Conservation (phyloP, 257 asterid species). For the Voacanga thouarsii region DNA sequence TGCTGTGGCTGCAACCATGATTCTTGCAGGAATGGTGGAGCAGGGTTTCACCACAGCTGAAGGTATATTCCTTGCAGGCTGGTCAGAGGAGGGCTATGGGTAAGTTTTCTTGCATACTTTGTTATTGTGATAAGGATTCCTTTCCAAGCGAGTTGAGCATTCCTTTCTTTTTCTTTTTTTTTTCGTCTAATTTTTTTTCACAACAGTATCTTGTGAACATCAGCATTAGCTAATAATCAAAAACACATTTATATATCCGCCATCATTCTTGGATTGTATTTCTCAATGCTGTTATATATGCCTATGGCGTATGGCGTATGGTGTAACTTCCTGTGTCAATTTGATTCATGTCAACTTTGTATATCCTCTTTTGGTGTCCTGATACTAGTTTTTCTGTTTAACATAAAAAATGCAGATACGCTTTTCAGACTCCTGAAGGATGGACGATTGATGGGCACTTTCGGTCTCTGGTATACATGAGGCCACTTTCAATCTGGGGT, state of each 20-base stretch:
- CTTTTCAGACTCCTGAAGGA: slow-evolving; percentile 93
- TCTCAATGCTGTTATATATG: background rate
- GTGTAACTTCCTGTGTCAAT: background rate
- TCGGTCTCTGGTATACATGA: slow-evolving; percentile 90
- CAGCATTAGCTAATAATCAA: background rate
- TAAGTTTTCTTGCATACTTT: slow-evolving; percentile 22
- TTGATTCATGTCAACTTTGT: background rate
- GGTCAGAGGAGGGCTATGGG: slow-evolving; percentile 99
- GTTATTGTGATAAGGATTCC: background rate
- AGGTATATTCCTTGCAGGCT: slow-evolving; percentile 90
- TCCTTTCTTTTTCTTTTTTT: background rate
- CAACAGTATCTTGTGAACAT: background rate
- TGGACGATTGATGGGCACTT: slow-evolving; percentile 96
- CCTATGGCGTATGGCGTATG: background rate
- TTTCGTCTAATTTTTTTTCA: background rate
- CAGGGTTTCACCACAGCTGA: slow-evolving; percentile 89
- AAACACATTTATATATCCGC: background rate
- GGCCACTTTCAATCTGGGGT: slow-evolving; percentile 96
- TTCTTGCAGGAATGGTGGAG: slow-evolving; percentile 94
- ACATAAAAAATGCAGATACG: slow-evolving; percentile 47
- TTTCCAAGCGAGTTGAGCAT: background rate
- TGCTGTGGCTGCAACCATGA: slow-evolving; percentile 90
- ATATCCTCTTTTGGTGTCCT: background rate
- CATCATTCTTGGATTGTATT: background rate
- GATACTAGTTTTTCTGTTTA: background rate